A percentile compares a stretch with the other conserved stretches of the same genome.
phyloP scores from a whole-genome alignment of 495 filamentous ascomycete species.

The Podospora conica region DNA sequence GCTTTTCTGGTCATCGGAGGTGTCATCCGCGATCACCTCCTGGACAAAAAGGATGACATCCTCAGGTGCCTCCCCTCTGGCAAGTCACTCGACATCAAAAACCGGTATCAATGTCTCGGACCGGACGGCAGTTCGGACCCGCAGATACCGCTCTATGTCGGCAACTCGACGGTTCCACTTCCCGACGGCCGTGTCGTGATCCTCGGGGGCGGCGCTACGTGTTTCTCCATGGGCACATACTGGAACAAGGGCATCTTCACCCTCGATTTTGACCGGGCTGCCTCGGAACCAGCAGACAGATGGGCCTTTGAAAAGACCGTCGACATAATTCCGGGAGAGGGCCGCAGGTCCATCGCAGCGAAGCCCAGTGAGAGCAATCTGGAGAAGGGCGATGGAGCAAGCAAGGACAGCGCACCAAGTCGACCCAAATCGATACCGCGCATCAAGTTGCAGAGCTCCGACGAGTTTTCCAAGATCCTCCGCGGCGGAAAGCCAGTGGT shows the following conservation, averaged over 20 bases:
- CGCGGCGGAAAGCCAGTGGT: constrained; percentile 56
- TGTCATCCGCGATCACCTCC: constrained; percentile 33
- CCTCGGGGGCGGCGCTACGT: constrained; percentile 76
- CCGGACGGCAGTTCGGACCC: neutral
- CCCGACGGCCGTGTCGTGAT: constrained; percentile 47
- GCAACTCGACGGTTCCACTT: constrained; percentile 44
- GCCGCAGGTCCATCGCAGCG: neutral
- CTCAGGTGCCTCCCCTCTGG: constrained; percentile 15
- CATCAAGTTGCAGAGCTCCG: constrained; percentile 39
- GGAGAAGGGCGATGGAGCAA: neutral
- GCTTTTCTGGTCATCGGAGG: constrained; percentile 44
- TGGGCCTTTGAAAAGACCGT: constrained; percentile 26
- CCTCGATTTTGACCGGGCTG: neutral
- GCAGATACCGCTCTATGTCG: constrained; percentile 55
- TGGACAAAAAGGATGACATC: constrained; percentile 29
- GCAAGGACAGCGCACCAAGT: neutral
- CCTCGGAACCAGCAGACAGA: neutral
- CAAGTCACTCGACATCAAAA: constrained; percentile 10
- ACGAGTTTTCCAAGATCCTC: constrained; percentile 52
- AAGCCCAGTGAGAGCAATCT: constrained; percentile 1
- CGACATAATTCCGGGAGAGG: constrained; percentile 21
- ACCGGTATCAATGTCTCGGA: neutral
- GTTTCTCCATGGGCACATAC: constrained; percentile 66
- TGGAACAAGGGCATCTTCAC: constrained; percentile 30
- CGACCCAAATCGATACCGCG: constrained; percentile 39